These are phyloP conservation scores for Diaporthe australafricana DNA, from an alignment of 2,329 filamentous ascomycete genomes.

Conservation along the genomic window DNA sequence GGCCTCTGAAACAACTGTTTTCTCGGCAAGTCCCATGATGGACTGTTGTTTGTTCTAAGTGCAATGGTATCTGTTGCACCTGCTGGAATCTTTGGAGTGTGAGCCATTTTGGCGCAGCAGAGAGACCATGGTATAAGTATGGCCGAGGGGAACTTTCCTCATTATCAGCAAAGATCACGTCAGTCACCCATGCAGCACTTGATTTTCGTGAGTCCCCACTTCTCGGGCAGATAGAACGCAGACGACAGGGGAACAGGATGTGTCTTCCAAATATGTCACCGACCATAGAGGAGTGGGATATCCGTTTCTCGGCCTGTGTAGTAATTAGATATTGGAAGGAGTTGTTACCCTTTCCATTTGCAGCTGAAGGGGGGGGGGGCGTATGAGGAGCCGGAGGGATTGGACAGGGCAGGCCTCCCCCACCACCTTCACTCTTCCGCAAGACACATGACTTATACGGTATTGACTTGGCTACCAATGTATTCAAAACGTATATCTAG, in stretches of 20 bases:
- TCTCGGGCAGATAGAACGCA: constrained; percentile 10
- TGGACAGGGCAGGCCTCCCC: neutral
- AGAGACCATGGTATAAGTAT: neutral
- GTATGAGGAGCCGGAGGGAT: neutral
- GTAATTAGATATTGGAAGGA: neutral
- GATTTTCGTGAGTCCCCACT: constrained; percentile 17
- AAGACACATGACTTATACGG: neutral
- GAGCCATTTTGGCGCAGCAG: neutral
- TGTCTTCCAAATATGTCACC: neutral
- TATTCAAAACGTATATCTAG: no score
- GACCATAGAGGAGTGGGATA: neutral
- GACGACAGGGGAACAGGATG: neutral
- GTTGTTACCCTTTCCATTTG: neutral
- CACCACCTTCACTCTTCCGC: neutral
- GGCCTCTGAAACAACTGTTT: constrained; percentile 4
- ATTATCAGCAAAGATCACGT: constrained; percentile 25
- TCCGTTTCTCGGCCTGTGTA: neutral
- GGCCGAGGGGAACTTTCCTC: neutral
- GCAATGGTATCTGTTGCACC: neutral
- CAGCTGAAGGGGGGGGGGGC: neutral
- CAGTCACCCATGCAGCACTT: constrained; percentile 19
- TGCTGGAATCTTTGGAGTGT: neutral
- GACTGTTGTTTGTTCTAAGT: neutral
- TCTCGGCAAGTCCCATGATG: constrained; percentile 16
- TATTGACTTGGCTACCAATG: neutral